Conservation (phyloP, 2,329 filamentous ascomycete species). For the Epichloe hybrida region DNA sequence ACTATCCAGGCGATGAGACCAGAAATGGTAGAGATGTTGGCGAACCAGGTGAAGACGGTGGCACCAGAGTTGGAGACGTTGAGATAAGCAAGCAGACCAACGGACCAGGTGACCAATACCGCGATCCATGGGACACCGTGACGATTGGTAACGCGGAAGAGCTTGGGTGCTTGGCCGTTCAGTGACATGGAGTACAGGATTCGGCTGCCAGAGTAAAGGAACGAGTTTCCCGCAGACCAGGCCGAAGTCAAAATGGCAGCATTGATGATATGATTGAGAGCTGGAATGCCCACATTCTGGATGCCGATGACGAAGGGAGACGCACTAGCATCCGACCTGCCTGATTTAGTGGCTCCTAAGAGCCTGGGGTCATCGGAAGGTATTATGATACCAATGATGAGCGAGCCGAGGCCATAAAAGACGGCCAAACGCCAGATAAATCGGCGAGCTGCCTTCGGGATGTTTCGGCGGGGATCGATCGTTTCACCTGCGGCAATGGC, state of each 20-base stretch:
- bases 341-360: conserved; percentile 25
- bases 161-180: conserved; percentile 49
- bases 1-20: conserved; percentile 49
- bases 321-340: conserved; percentile 37
- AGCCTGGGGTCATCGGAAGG: conserved; percentile 52
- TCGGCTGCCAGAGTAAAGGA: conserved; percentile 54
- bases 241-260: conserved; percentile 54
- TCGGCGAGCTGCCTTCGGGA: conserved; percentile 49
- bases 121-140: conserved; percentile 46
- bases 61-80: conserved; percentile 50
- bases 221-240: conserved; percentile 47
- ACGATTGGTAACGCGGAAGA: conserved; percentile 47
- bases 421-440: conserved; percentile 49
- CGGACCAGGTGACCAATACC: conserved; percentile 39
- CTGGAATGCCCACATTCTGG: conserved; percentile 47
- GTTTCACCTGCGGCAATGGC: conserved; percentile 53
- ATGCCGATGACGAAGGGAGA: conserved; percentile 57
- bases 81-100: conserved; percentile 57
- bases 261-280: conserved; percentile 54
- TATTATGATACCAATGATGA: conserved; percentile 48
- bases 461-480: conserved; percentile 48
- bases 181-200: conserved; percentile 57
- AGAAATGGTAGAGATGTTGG: conserved; percentile 53
- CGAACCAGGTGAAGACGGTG: conserved; percentile 57
- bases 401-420: conserved; percentile 50